A percentile compares a stretch with the other conserved stretches of the same genome.
These are phyloP conservation scores for Ustilago cynodontis DNA, from an alignment of 1,284 basidiomycete species.

Conservation along the genomic window DNA sequence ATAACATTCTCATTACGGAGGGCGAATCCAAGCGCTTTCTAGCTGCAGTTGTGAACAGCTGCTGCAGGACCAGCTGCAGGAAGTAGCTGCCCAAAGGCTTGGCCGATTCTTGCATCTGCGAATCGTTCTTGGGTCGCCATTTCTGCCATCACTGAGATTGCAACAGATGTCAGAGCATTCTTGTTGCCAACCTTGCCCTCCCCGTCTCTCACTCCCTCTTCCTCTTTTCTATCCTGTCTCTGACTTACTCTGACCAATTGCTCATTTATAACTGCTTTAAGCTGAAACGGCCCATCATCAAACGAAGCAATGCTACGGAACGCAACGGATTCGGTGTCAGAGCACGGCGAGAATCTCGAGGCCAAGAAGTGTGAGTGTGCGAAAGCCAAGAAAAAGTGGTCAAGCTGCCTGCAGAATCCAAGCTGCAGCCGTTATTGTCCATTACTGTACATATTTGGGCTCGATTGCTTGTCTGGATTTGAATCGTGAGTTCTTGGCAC, in stretches of 20 bases:
- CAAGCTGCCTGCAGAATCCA: background rate
- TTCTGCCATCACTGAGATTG: background rate
- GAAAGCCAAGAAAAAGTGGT: constrained; percentile 5
- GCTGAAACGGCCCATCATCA: no score
- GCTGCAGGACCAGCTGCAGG: background rate
- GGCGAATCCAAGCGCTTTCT: no score
- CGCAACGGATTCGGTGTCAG: background rate
- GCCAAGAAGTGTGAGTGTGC: background rate
- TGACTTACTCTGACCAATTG: background rate
- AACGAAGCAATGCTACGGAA: no score
- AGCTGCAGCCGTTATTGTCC: background rate
- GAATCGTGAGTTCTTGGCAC: constrained; percentile 2
- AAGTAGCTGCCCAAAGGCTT: background rate
- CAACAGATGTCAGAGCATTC: background rate
- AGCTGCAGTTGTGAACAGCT: background rate
- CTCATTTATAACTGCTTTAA: background rate
- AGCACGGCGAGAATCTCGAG: background rate
- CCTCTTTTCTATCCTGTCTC: background rate
- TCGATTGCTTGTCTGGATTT: constrained; percentile 1
- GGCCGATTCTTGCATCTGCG: background rate
- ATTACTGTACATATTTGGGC: constrained; percentile 1
- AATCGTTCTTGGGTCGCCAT: background rate
- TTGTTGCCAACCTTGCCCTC: background rate
- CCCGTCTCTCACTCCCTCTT: background rate
- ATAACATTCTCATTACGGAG: background rate